Evolutionary conservation across 257 asterid species (phyloP).

Genomic region (Capsicum baccatum): DNA sequence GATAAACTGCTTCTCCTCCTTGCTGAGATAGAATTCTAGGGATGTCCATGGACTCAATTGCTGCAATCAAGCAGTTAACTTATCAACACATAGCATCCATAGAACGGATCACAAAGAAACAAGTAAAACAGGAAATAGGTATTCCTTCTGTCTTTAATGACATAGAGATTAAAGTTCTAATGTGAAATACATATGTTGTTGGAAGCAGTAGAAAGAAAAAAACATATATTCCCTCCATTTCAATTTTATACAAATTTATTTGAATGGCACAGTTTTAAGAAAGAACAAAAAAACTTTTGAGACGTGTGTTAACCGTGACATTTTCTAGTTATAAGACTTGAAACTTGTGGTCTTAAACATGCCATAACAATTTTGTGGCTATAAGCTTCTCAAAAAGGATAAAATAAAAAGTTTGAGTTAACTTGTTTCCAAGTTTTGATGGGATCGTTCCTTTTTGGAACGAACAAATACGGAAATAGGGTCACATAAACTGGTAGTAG

Average conservation of each 20-base stretch:
- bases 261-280: neutral
- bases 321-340: neutral
- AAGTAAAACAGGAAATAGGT: neutral
- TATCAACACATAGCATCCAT: slow-evolving; percentile 25
- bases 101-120: slow-evolving; percentile 25
- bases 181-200: slow-evolving; percentile 12
- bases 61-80: slow-evolving; percentile 49
- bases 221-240: neutral
- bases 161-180: neutral
- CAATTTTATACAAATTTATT: neutral
- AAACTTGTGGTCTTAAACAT: neutral
- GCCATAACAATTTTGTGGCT: neutral
- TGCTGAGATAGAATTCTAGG: slow-evolving; percentile 98
- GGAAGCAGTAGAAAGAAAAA: neutral
- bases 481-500: neutral
- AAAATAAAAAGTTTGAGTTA: neutral
- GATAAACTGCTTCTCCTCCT: slow-evolving; percentile 99
- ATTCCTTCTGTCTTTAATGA: neutral
- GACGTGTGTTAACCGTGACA: slow-evolving; percentile 6
- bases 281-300: neutral
- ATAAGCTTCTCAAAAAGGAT: neutral
- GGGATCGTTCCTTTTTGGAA: neutral
- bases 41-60: slow-evolving; percentile 90
- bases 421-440: neutral
- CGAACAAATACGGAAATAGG: neutral